Evolutionary conservation across 495 filamentous ascomycete species (phyloP).

Genomic region (Trichoderma parareesei): DNA sequence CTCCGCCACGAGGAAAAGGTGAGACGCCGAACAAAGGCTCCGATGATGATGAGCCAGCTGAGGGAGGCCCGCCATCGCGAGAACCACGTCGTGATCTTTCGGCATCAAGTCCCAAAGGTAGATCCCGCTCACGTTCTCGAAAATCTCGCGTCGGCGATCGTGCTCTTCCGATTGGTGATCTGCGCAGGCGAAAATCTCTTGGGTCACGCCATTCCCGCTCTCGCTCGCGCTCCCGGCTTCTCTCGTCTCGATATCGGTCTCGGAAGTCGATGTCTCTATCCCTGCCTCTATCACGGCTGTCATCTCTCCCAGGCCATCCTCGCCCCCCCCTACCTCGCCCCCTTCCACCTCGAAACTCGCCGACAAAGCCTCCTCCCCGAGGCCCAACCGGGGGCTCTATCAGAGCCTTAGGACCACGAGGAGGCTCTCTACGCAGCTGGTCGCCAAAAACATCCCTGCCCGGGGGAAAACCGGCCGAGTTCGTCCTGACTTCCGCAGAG

Average conservation of each 20-base stretch:
- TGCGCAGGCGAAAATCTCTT: constrained; percentile 35
- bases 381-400: constrained; percentile 57
- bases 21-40: constrained; percentile 47
- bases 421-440: constrained; percentile 42
- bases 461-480: constrained; percentile 36
- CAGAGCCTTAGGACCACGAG: constrained; percentile 62
- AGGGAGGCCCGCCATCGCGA: constrained; percentile 49
- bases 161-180: constrained; percentile 36
- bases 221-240: constrained; percentile 35
- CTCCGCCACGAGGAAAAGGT: constrained; percentile 46
- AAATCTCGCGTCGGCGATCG: constrained; percentile 35
- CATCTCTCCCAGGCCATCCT: constrained; percentile 39
- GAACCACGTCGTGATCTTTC: constrained; percentile 45
- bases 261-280: constrained; percentile 50
- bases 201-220: constrained; percentile 31
- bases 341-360: constrained; percentile 37
- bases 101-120: constrained; percentile 37
- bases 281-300: constrained; percentile 53
- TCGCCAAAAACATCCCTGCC: constrained; percentile 43
- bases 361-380: constrained; percentile 38
- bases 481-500: constrained; percentile 40
- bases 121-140: constrained; percentile 38
- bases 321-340: constrained; percentile 37
- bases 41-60: constrained; percentile 58
- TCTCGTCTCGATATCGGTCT: constrained; percentile 41